Base-by-base conservation (phyloP, 2,329 filamentous ascomycete genomes). In the Cordyceps cateniannulata region DNA sequence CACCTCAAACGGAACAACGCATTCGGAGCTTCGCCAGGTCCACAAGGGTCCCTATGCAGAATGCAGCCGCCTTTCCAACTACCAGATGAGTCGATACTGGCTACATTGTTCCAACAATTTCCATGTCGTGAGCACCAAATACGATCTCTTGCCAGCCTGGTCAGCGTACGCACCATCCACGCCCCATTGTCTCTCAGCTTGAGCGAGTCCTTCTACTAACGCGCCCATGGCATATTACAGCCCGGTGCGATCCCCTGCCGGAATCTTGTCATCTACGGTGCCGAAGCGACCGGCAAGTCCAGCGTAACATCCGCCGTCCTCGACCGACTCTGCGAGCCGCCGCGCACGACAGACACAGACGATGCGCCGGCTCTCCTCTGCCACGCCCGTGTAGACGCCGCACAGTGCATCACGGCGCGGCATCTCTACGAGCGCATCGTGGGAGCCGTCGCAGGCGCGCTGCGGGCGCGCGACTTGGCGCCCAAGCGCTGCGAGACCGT, bases 241-340 rank as follows among this genome's bases (percentile, higher is more conserved):
- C 83, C 85, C 24, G 73, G 77, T 51, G 80, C 87, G n/a, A 87
- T 90, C 32, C 87, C 85, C 61, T 89, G 89, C 61, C 79, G 85
- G 12, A 89, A 90, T 63, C 73, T 97, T 12, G 85, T 97, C 24
- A 74, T 96, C 53, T 87, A 98, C 72, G 95, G 95, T 55, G 85
- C 92, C 32, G 87, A 93, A 68, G 88, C 91, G 2, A 96, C 93
- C 0, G 93, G 92, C 45, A 98, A 98, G 76, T 90, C 86, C 35
- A 83, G 84, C 52, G 81, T 96, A 55, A 79, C 88, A 3, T 79
- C 80, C 61, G 79, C 81, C 3, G 81, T 76, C 24, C 68, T 76
- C 42, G 61, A 62, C 25, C 56, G 63, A 9, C 61, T 76, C 10
- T 65, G 65, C 27, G 57, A 66, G 35, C 62, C 63, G 44, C 62